Evolutionary conservation across 306 rosid genomes (phyloP), one percentile per base, ranked within the genome.

Genomic region (Betula pendula): DNA sequence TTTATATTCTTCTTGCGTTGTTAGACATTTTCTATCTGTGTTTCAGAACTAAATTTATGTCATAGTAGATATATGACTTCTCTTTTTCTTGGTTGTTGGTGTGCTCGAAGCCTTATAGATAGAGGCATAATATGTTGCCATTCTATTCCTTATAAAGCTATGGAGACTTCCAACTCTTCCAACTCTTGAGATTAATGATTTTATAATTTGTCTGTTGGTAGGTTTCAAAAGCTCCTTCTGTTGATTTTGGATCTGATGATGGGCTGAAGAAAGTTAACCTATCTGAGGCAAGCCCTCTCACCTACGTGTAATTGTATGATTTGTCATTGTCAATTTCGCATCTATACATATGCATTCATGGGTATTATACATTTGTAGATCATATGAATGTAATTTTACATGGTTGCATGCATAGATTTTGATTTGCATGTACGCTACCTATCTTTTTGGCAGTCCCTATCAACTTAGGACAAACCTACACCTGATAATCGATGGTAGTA

Each of bases 211-310:
- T 53, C 52, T 65, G 80, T 76, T 85, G 77, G 33, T 91, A 94
- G 97, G 89, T 78, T 82, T 84, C 71, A 55, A 45, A 83, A 72
- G 86, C 79, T 31, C 86, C 92, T 44, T 69, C 38, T 71, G 89
- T 92, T 58, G 88, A 89, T 70, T 94, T 94, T 85, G 91, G 95
- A 83, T 85, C 80, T 80, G 84, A 79, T 43, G 74, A 81, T 60
- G 90, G 89, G 70, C 71, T 72, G 38, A 89, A 82, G 82, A 88
- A 87, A 35, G 83, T 92, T 72, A 74, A 78, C 81, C 78, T 94
- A 83, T 88, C 95, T 29, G 96, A 94, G 98, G 98, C 90, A 85
- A 89, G 89, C 8, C 79, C 47, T 85, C 72, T 16, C 70, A 38
- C 71, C 49, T 71, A 19, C 44, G 72, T 27, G 51, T 48, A 17